These are phyloP conservation scores for Corynespora cassiicola DNA, from an alignment of 2,329 filamentous ascomycete genomes.

Conservation along the genomic window DNA sequence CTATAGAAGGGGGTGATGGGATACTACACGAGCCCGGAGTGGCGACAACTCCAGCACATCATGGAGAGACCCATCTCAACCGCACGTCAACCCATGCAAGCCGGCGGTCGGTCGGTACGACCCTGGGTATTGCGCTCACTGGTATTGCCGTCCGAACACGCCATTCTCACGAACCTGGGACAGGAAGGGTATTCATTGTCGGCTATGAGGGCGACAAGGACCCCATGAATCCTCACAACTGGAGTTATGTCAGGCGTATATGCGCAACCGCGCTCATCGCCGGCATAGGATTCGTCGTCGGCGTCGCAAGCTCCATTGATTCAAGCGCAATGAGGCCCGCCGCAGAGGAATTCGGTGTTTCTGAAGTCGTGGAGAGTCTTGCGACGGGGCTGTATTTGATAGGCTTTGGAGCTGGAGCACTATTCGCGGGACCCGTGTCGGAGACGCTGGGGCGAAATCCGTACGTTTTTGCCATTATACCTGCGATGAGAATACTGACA, in stretches of 20 bases:
- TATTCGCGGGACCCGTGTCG: conserved; percentile 52
- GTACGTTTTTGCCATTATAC: conserved; percentile 1
- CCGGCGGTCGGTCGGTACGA: conserved; percentile 35
- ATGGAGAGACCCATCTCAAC: conserved; percentile 5
- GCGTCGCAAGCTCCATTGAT: conserved; percentile 61
- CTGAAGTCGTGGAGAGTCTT: conserved; percentile 51
- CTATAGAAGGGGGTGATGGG: too few relatives aligned
- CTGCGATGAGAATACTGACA: conserved; percentile 13
- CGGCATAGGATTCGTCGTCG: conserved; percentile 59
- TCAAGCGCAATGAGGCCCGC: conserved; percentile 58
- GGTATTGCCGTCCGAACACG: conserved; percentile 45
- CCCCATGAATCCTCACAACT: conserved; percentile 46
- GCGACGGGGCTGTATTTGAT: conserved; percentile 55
- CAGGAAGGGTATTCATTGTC: conserved; percentile 48
- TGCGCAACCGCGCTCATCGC: conserved; percentile 43
- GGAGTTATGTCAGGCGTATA: conserved; percentile 34
- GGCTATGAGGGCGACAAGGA: conserved; percentile 45
- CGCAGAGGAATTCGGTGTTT: conserved; percentile 53
- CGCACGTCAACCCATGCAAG: conserved; percentile 18
- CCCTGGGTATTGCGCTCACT: conserved; percentile 42
- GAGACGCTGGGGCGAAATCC: conserved; percentile 51
- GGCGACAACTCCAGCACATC: too few relatives aligned
- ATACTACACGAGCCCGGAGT: too few relatives aligned
- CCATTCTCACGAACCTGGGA: conserved; percentile 42
- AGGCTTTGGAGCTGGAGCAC: conserved; percentile 55